Evolutionary conservation across 2,329 filamentous ascomycete species (phyloP), one percentile per base, ranked within the genome.

Genomic region (Penicillium corylophilum): DNA sequence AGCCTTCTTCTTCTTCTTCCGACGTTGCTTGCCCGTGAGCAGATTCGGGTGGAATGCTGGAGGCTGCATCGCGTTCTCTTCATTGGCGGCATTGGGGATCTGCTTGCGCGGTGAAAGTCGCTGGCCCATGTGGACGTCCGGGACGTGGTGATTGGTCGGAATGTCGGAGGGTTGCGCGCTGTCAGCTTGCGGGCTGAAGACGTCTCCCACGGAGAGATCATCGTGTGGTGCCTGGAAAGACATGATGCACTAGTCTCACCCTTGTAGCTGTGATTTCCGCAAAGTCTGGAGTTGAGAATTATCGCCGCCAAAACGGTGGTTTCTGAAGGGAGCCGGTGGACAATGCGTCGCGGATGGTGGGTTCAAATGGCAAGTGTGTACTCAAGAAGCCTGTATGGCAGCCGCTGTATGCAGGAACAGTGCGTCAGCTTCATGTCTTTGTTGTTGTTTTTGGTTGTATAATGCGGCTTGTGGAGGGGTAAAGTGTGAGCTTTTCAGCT

Each of bases 1-100:
- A 4, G 53, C 58, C 31, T 70, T 69, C 53, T 72, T 68, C 60
- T 73, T 75, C 56, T 74, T 75, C 64, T 70, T 75, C 54, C 67
- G 69, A 42, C 64, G 65, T 39, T 63, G 64, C 45, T 66, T 69
- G 13, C 61, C 66, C 15, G 61, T 45, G 38, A 70, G 48, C 29
- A 64, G 51, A 44, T 61, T 52, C 31, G 55, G 55, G 28, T 65
- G 65, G 33, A 69, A 56, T 12, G 62, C 65, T 8, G 68, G 61
- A 6, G 64, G 65, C 16, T 68, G 57, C 43, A 70, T 66, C 26
- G 53, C 59, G 48, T 61, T 66, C 16, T 55, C 64, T 49, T 57
- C 65, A 42, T 53, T 57, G 16, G 40, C n/a, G 2, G 42, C 50
- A 40, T 51, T 53, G 40, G 52, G 38, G 9, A 53, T 47, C 29